These are phyloP conservation scores for Vanilla planifolia DNA, from an alignment of 106 monocot species.

Conservation along the genomic window DNA sequence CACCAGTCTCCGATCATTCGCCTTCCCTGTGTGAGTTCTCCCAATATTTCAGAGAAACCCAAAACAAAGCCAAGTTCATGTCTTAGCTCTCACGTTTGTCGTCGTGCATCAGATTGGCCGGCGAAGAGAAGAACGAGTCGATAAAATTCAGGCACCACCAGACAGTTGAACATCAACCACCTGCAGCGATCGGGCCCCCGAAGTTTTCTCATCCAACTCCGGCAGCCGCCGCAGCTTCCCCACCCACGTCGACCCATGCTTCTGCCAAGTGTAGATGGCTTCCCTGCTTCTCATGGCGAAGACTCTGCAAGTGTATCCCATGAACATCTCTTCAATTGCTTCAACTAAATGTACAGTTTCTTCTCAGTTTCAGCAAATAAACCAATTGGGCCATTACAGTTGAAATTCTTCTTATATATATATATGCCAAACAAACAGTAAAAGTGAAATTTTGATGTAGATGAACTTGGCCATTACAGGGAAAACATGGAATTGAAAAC, in stretches of 20 bases:
- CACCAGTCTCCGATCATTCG: slow-evolving; percentile 7
- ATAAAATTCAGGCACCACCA: not conserved
- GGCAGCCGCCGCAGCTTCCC: not conserved
- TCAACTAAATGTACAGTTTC: too few species aligned
- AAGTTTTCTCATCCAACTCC: not conserved
- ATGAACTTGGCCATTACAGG: too few species aligned
- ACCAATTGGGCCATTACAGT: too few species aligned
- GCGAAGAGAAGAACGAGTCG: not conserved
- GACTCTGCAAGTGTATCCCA: too few species aligned
- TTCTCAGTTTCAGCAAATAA: too few species aligned
- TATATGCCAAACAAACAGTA: too few species aligned
- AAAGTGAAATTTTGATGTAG: too few species aligned
- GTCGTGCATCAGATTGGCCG: slow-evolving; percentile 2
- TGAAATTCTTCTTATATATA: too few species aligned
- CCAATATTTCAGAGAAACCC: not conserved
- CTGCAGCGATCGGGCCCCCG: not conserved
- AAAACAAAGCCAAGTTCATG: too few species aligned
- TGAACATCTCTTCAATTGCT: too few species aligned
- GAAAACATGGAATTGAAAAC: too few species aligned
- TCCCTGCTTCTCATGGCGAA: not conserved
- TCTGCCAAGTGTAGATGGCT: slow-evolving; percentile 4
- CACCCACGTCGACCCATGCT: not conserved
- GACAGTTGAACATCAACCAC: not conserved
- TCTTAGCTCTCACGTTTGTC: too few species aligned
- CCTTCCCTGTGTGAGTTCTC: slow-evolving; percentile 7